phyloP scores from a whole-genome alignment of 225 moss, liverwort and hornwort species.

The Polytrichum formosum region DNA sequence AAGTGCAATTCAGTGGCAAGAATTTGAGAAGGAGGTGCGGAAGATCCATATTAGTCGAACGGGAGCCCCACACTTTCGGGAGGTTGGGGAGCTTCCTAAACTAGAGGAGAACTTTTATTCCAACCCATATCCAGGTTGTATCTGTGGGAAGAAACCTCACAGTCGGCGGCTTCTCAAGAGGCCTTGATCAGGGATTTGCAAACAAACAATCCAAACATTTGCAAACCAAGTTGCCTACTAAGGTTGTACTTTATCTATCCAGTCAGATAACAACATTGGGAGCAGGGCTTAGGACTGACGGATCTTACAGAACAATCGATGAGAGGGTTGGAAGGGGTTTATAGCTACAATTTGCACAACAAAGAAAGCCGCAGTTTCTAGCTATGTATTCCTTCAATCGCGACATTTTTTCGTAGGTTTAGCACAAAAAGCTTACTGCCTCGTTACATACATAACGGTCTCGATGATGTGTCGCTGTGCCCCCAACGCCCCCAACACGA shows the following conservation, averaged over 20 bases:
- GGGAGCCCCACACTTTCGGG: constrained; percentile 53
- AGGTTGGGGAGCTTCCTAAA: constrained; percentile 48
- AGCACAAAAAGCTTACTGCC: neutral
- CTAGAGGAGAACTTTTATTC: constrained; percentile 77
- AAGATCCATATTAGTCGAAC: constrained; percentile 42
- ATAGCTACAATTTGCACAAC: constrained; percentile 31
- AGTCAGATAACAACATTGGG: constrained; percentile 4
- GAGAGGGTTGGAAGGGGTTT: constrained; percentile 22
- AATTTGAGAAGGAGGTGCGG: constrained; percentile 42
- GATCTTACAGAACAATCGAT: neutral
- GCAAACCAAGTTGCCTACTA: neutral
- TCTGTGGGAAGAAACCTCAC: constrained; percentile 45
- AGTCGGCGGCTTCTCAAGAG: constrained; percentile 43
- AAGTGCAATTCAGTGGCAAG: constrained; percentile 38
- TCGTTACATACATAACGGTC: neutral
- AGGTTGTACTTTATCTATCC: constrained; percentile 2
- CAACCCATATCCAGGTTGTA: constrained; percentile 72
- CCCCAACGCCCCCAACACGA: neutral
- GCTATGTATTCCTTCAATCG: constrained; percentile 24
- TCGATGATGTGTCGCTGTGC: neutral
- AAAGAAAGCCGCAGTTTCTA: constrained; percentile 16
- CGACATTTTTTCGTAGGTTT: constrained; percentile 5
- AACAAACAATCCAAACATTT: too few species aligned
- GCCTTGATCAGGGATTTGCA: constrained; percentile 6
- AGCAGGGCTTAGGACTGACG: constrained; percentile 6